phyloP scores from a whole-genome alignment of 2,329 filamentous ascomycete genomes.

The Rachicladosporium sp. region DNA sequence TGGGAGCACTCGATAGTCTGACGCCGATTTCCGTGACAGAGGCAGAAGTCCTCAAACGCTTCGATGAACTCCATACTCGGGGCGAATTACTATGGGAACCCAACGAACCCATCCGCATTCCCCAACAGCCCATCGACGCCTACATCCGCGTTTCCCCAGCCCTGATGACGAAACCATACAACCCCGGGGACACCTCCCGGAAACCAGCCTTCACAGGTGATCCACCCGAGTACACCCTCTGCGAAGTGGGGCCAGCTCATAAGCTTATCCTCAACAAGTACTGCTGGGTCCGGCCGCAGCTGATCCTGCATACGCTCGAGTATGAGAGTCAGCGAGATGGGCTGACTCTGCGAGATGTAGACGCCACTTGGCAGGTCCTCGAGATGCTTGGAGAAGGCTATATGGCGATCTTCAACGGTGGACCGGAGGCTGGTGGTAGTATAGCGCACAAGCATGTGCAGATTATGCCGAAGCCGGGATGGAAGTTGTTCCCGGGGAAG shows the following conservation, averaged over 20 bases:
- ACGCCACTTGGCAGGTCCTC: slow-evolving; percentile 27
- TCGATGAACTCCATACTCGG: too few species aligned
- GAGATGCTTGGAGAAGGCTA: slow-evolving; percentile 15
- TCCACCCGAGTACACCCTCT: slow-evolving; percentile 18
- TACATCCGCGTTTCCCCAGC: too few species aligned
- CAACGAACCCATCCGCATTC: too few species aligned
- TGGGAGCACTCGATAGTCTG: too few species aligned
- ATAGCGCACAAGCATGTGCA: slow-evolving; percentile 37
- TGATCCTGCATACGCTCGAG: slow-evolving; percentile 28
- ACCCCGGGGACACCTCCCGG: slow-evolving; percentile 7
- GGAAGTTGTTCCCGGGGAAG: too few species aligned
- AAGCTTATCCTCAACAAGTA: slow-evolving; percentile 28
- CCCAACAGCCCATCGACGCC: too few species aligned
- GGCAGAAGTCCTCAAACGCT: too few species aligned
- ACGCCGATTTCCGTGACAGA: too few species aligned
- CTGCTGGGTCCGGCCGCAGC: slow-evolving; percentile 24
- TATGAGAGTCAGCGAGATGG: slow-evolving; percentile 28
- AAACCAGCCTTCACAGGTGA: slow-evolving; percentile 8
- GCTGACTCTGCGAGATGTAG: slow-evolving; percentile 26
- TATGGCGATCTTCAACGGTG: slow-evolving; percentile 36
- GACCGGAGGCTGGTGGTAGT: slow-evolving; percentile 30
- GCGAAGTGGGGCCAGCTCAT: slow-evolving; percentile 18
- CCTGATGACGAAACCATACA: slow-evolving; percentile 1
- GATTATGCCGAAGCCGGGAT: slow-evolving; percentile 24
- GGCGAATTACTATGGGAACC: too few species aligned